Evolutionary conservation across 768 basidiomycete genomes (phyloP).

Genomic region (Tylopilus rubrobrunneus): DNA sequence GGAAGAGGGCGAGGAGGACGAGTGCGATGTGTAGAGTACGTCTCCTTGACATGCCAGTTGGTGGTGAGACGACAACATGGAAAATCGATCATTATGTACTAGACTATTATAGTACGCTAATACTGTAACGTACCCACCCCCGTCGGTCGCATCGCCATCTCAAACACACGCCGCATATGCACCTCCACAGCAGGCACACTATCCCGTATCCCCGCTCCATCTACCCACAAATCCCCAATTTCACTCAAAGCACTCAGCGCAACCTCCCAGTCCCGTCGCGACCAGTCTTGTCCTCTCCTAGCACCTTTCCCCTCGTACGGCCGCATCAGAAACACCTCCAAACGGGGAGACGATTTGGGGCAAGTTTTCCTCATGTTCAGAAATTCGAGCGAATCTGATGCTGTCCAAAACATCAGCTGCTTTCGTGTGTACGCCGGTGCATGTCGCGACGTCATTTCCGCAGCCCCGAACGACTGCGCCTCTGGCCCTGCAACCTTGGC

Average conservation of each 20-base stretch:
- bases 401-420: conserved; percentile 47
- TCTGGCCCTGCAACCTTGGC: conserved; percentile 49
- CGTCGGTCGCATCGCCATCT: conserved; percentile 40
- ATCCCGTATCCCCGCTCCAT: conserved; percentile 49
- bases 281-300: conserved; percentile 74
- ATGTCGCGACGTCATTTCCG: conserved; percentile 43
- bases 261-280: conserved; percentile 61
- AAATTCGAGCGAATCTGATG: conserved; percentile 55
- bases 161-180: conserved; percentile 49
- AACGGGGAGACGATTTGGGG: conserved; percentile 38
- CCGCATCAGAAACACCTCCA: conserved; percentile 49
- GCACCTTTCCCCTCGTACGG: conserved; percentile 48
- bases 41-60: conserved; percentile 37
- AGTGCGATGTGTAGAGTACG: conserved; percentile 46
- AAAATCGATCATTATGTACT: neutral
- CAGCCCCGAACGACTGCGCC: conserved; percentile 35
- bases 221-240: conserved; percentile 51
- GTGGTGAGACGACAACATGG: neutral
- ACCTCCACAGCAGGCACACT: conserved; percentile 46
- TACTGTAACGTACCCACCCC: conserved; percentile 21
- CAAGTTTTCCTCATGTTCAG: conserved; percentile 40
- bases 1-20: conserved; percentile 65
- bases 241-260: conserved; percentile 43
- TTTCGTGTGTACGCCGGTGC: conserved; percentile 50
- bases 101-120: neutral